Evolutionary conservation across 768 basidiomycete genomes (phyloP), one percentile per base, ranked within the genome.

Genomic region (Russula foetens): DNA sequence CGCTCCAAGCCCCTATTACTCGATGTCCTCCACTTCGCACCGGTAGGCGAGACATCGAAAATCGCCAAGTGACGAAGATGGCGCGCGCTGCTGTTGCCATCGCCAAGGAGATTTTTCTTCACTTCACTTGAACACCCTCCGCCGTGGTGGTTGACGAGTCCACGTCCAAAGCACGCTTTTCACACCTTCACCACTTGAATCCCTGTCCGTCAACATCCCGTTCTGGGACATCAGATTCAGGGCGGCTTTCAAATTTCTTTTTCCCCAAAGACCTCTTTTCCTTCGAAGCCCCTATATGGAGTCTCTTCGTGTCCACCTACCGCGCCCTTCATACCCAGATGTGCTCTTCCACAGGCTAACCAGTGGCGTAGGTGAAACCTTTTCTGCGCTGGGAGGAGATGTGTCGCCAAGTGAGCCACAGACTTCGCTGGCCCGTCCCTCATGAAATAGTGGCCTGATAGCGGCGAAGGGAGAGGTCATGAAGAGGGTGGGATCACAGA

Each of bases 221-320:
- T 53, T 48, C 26, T 60, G 59, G 59, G 54, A 60, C 60, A 38
- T 39, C 7, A n/a, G n/a, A n/a, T n/a, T n/a, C n/a, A n/a, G n/a
- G 59, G 59, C 7, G 15, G n/a, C n/a, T n/a, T n/a, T n/a, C 46
- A 1, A 26, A 52, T 0, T 60, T 54, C 19, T 43, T n/a, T n/a
- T 54, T 54, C 31, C 59, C 59, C 0, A 29, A 54, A 48, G 29
- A 2, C 43, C 14, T 56, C 24, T 60, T 56, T 26, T 33, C 54
- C 6, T 56, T n/a, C 7, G 2, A 23, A 14, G 48, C 54, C 0
- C 33, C 60, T n/a, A 23, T 60, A n/a, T 48, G 49, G 15, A 44
- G 31, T 26, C 48, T 60, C 23, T 56, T 54, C 33, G 56, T 60
- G 38, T 48, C 46, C 11, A 45, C 59, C 1, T 45, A 53, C 38